Base-by-base conservation (phyloP, 2,329 filamentous ascomycete species). In the Trichoderma hamatum region DNA sequence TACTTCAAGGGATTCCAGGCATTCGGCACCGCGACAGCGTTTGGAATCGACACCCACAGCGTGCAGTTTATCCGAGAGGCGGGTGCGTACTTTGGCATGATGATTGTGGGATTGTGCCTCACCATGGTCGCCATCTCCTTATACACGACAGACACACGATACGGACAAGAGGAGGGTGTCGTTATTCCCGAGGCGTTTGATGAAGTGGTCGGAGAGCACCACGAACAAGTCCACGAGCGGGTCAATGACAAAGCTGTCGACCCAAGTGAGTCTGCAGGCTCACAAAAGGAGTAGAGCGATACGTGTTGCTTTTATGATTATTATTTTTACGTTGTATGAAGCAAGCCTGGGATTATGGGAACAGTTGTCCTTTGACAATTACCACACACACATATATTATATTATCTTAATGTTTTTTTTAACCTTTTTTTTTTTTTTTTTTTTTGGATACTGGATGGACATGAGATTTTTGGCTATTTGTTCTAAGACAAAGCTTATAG, bases 1-100 rank as follows among this genome's bases (percentile, higher is more conserved):
- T 69, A 69, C 30, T 69, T 69, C 30, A 69, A 69, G 68, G 68
- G 68, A 2, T 65, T 69, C 54, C 68, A 69, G 34, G 68, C 68
- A 2, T 69, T 69, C 52, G 68, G 68, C 21, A 69, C 68, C 10
- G 68, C 68, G 1, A 69, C 68, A 13, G 68, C 68, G 9, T 69
- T 69, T 60, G 68, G 68, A 5, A 69, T 69, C 52, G 68, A 69
- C 54, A 59, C 68, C 5, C 62, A 66, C 30, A 46, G 62, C 16
- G 62, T 64, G 62, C 68, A 65, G 39, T 66, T 69, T n/a, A 58
- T 69, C 51, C 32, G 54, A 24, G 54, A 66, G 61, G 61, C 54
- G 1, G 68, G 61, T 5, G 52, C 61, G 4, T 69, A 69, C 28
- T 69, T 69, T 51, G 30, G 46, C 36, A 64, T 69, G 55, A 69